Percentiles rank a stretch among this genome's conserved stretches.
Conservation (phyloP, 2,329 filamentous ascomycete genomes). For the Purpureocillium takamizusanense region DNA sequence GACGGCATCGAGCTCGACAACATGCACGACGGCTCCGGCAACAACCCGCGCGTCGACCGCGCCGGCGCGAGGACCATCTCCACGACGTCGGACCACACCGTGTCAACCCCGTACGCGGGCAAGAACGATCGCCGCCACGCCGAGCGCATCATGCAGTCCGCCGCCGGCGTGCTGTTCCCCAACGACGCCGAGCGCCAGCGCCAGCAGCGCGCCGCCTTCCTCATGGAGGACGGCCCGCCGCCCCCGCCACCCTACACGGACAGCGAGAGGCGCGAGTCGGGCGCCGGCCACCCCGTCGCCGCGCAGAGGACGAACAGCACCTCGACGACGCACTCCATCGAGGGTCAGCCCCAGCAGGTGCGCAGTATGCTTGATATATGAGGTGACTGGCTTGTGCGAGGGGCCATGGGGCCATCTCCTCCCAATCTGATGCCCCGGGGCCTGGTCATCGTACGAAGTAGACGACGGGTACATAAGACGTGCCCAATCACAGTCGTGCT, state of each 20-base stretch:
- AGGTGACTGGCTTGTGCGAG: background rate
- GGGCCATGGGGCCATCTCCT: too few relatives aligned
- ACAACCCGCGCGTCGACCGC: slow-evolving; percentile 21
- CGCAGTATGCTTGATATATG: slow-evolving; percentile 51
- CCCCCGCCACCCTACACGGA: slow-evolving; percentile 30
- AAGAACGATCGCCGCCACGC: slow-evolving; percentile 34
- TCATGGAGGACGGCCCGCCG: slow-evolving; percentile 32
- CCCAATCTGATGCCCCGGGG: too few relatives aligned
- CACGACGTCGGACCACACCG: slow-evolving; percentile 5
- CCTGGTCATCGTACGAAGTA: too few relatives aligned
- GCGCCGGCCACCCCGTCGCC: slow-evolving; percentile 15
- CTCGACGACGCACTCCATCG: slow-evolving; percentile 36
- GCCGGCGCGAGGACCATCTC: slow-evolving; percentile 13
- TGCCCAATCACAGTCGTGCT: too few relatives aligned
- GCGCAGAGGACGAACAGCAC: slow-evolving; percentile 34
- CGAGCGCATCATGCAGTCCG: slow-evolving; percentile 34
- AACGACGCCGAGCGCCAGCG: slow-evolving; percentile 19
- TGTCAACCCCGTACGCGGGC: slow-evolving; percentile 24
- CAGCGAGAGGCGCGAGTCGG: slow-evolving; percentile 13
- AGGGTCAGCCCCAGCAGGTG: slow-evolving; percentile 42
- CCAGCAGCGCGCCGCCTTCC: slow-evolving; percentile 25
- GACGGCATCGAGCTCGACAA: slow-evolving; percentile 30
- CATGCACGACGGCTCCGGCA: slow-evolving; percentile 11
- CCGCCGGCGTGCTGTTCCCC: slow-evolving; percentile 41
- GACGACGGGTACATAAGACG: too few relatives aligned